Conservation (phyloP, 129 eudicot genomes). For the Escallonia herrerae region DNA sequence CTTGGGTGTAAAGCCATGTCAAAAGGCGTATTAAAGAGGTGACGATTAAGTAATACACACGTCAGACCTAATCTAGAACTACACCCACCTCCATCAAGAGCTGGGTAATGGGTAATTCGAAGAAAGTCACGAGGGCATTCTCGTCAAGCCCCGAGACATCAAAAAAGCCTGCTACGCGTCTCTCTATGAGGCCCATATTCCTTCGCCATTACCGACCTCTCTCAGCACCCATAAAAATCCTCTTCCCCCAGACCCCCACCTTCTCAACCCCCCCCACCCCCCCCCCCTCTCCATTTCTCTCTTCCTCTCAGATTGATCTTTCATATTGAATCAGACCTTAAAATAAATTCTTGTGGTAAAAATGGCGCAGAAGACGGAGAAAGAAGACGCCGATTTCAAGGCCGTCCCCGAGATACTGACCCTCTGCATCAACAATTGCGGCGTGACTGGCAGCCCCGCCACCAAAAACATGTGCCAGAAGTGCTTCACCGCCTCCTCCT, state of each 20-base stretch:
- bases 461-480: conserved; percentile 61
- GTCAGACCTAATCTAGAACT: conserved; percentile 4
- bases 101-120: not conserved
- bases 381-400: conserved; percentile 71
- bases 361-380: conserved; percentile 69
- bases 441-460: conserved; percentile 51
- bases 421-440: conserved; percentile 58
- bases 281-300: not conserved
- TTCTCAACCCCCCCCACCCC: not conserved
- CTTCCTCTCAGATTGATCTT: not conserved
- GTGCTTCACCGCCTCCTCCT: conserved; percentile 39
- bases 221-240: not conserved
- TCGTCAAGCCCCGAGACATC: not conserved
- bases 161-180: conserved; percentile 6
- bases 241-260: too few species aligned
- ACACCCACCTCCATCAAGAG: not conserved
- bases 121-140: not conserved
- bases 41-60: conserved; percentile 1
- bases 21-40: not conserved
- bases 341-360: not conserved
- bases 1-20: too few species aligned
- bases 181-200: not conserved
- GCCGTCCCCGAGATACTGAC: conserved; percentile 50
- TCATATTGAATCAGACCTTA: not conserved
- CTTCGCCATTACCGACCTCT: conserved; percentile 7